Evolutionary conservation across 352 stramenopile species (phyloP).

Genomic region (Phytophthora pistaciae): DNA sequence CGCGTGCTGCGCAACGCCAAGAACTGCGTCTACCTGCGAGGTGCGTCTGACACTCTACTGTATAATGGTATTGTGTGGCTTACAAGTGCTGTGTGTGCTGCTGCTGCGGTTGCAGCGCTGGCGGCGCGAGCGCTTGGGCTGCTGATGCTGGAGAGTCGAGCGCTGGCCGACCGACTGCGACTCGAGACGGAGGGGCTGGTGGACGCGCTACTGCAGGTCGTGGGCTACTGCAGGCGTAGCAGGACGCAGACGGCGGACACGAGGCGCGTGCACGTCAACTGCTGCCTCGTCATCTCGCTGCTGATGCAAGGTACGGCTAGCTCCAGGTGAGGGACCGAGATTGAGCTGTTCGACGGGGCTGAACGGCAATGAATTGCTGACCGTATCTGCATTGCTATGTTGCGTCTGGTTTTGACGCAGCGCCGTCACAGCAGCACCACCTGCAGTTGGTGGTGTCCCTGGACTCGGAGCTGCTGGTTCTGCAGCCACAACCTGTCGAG

Average conservation of each 20-base stretch:
- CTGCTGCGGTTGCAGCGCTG: constrained; percentile 40
- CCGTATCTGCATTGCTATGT: neutral
- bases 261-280: constrained; percentile 82
- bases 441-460: constrained; percentile 68
- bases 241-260: constrained; percentile 60
- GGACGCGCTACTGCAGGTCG: constrained; percentile 77
- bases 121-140: constrained; percentile 73
- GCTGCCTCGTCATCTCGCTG: constrained; percentile 87
- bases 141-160: constrained; percentile 54
- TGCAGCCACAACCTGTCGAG: constrained; percentile 55
- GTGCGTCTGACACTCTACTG: constrained; percentile 8
- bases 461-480: constrained; percentile 73
- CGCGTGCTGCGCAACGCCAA: constrained; percentile 66
- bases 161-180: constrained; percentile 48
- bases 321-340: constrained; percentile 20
- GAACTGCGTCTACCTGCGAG: constrained; percentile 75
- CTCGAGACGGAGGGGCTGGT: constrained; percentile 76
- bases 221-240: constrained; percentile 66
- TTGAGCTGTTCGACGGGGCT: neutral
- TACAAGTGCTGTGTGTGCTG: neutral
- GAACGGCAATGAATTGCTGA: neutral
- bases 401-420: constrained; percentile 8
- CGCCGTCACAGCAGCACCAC: constrained; percentile 35
- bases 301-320: constrained; percentile 68
- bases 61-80: neutral